phyloP scores from a whole-genome alignment of 2,329 filamentous ascomycete species.

The Gnomoniopsis smithogilvyi region DNA sequence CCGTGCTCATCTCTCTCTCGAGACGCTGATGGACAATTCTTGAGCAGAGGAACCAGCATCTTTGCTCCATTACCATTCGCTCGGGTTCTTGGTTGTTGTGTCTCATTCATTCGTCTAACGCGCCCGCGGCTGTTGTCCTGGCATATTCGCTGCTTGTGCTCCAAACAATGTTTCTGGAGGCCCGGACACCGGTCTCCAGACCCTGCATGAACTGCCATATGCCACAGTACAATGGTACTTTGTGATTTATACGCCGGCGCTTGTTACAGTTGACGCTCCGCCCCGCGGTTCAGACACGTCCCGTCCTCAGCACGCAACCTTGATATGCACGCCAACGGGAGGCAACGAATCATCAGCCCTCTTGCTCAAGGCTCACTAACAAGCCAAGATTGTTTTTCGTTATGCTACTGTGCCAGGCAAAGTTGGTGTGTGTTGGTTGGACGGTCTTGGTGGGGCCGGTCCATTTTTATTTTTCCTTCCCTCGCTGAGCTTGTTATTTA shows the following conservation, averaged over 20 bases:
- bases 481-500: not conserved
- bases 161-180: slow-evolving; percentile 18
- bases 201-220: not conserved
- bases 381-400: no score
- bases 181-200: not conserved
- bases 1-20: slow-evolving; percentile 7
- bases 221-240: no score
- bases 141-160: not conserved
- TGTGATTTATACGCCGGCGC: slow-evolving; percentile 4
- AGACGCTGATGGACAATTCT: slow-evolving; percentile 10
- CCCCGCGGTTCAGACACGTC: not conserved
- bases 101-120: not conserved
- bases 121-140: not conserved
- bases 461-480: not conserved
- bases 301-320: not conserved
- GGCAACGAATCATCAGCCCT: not conserved
- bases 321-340: not conserved
- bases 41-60: not conserved
- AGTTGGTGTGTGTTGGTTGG: not conserved
- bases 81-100: not conserved
- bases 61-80: not conserved
- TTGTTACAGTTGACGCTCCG: slow-evolving; percentile 8
- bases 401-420: no score
- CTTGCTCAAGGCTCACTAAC: not conserved
- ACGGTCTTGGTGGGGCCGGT: not conserved